These are phyloP conservation scores for Leccinum variicolor DNA, from an alignment of 768 basidiomycete genomes.

Conservation along the genomic window DNA sequence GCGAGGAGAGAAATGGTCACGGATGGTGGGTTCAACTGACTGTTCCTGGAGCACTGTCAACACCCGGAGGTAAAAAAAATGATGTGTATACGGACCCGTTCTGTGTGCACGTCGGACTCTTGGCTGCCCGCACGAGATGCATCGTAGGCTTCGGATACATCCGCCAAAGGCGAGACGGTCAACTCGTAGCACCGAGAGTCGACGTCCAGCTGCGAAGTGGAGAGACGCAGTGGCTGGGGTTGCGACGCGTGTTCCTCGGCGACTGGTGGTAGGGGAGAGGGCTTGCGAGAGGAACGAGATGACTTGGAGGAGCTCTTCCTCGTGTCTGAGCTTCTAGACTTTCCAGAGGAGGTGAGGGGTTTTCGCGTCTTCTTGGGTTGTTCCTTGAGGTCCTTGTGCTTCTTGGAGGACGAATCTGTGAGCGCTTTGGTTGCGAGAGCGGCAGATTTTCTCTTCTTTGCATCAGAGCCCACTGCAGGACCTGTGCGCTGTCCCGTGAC, in stretches of 20 bases:
- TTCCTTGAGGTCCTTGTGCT: slow-evolving; percentile 42
- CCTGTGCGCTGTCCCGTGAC: slow-evolving; percentile 63
- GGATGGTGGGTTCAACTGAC: slow-evolving; percentile 54
- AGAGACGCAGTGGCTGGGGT: slow-evolving; percentile 24
- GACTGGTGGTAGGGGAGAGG: slow-evolving; percentile 62
- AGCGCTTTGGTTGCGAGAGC: slow-evolving; percentile 54
- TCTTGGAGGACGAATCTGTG: slow-evolving; percentile 36
- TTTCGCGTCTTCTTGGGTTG: slow-evolving; percentile 61
- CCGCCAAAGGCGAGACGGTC: slow-evolving; percentile 75
- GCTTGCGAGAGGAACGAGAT: slow-evolving; percentile 38
- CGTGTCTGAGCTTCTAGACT: slow-evolving; percentile 28
- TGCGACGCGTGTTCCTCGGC: slow-evolving; percentile 46
- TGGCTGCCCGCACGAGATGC: slow-evolving; percentile 35
- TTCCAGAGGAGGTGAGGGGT: slow-evolving; percentile 30
- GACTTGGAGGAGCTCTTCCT: slow-evolving; percentile 37
- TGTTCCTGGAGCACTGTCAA: slow-evolving; percentile 38
- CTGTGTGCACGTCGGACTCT: slow-evolving; percentile 39
- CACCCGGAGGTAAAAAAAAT: background rate
- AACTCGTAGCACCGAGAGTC: slow-evolving; percentile 79
- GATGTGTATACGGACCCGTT: slow-evolving; percentile 42
- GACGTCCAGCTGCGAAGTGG: slow-evolving; percentile 49
- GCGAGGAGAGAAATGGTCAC: slow-evolving; percentile 46
- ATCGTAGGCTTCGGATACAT: slow-evolving; percentile 70
- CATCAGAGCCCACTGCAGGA: slow-evolving; percentile 31
- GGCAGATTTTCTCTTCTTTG: slow-evolving; percentile 65